Conservation (phyloP, 306 rosid genomes). For the Arachis hypogaea region DNA sequence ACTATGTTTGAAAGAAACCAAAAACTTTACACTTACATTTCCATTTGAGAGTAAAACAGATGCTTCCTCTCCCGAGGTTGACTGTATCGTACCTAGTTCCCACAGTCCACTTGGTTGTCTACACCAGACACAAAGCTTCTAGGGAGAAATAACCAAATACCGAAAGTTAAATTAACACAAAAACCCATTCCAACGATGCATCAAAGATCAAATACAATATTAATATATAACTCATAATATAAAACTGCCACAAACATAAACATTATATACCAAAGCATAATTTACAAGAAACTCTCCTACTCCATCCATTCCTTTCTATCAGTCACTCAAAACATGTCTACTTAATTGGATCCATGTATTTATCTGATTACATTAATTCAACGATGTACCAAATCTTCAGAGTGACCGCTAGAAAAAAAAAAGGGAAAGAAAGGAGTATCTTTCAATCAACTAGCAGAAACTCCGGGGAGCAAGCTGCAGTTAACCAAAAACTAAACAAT, state of each 20-base stretch:
- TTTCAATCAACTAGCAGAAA: slow-evolving; percentile 28
- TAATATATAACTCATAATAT: slow-evolving; percentile 23
- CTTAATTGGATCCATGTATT: no score
- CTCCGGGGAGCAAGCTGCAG: slow-evolving; percentile 32
- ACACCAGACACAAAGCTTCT: slow-evolving; percentile 96
- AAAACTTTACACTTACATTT: slow-evolving; percentile 60
- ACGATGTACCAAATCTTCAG: no score
- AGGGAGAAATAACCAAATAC: slow-evolving; percentile 40
- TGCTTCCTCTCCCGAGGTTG: slow-evolving; percentile 65
- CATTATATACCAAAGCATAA: not conserved
- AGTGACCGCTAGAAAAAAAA: no score
- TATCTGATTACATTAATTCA: no score
- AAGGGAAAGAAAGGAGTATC: not conserved
- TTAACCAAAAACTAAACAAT: slow-evolving; percentile 7
- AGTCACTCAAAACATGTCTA: no score
- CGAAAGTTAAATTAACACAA: slow-evolving; percentile 37
- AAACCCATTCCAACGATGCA: slow-evolving; percentile 29
- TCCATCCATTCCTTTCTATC: no score
- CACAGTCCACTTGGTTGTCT: slow-evolving; percentile 67
- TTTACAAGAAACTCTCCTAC: slow-evolving; percentile 1
- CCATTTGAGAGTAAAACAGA: slow-evolving; percentile 66
- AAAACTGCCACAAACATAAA: slow-evolving; percentile 25
- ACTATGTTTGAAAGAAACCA: slow-evolving; percentile 26
- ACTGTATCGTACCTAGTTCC: slow-evolving; percentile 67
- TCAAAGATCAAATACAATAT: slow-evolving; percentile 28